phyloP scores from a whole-genome alignment of 1,284 basidiomycete genomes.

The Ustilago nuda region DNA sequence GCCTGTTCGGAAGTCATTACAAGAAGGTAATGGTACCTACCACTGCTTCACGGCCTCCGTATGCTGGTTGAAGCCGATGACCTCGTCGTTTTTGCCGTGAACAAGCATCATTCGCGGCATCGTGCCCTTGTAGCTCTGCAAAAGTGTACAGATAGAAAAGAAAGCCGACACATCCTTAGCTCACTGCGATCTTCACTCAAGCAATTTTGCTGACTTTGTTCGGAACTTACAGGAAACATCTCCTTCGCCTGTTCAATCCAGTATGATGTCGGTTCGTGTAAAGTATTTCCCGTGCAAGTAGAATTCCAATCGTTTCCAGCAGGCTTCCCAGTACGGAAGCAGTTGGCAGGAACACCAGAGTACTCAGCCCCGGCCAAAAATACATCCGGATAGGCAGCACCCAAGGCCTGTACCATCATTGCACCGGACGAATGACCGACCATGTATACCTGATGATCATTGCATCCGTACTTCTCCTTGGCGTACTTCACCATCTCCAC shows the following conservation, averaged over 20 bases:
- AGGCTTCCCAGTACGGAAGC: constrained; percentile 9
- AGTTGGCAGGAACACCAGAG: constrained; percentile 30
- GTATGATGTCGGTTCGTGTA: constrained; percentile 16
- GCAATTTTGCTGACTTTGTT: neutral
- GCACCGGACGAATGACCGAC: constrained; percentile 24
- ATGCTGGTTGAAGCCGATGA: constrained; percentile 31
- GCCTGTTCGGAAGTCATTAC: neutral
- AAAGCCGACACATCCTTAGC: too few relatives aligned
- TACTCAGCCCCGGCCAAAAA: constrained; percentile 20
- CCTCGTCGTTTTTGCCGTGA: constrained; percentile 22
- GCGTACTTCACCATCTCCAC: constrained; percentile 33
- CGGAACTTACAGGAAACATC: constrained; percentile 19
- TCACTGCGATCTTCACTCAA: neutral
- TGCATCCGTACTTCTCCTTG: constrained; percentile 20
- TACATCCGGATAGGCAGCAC: constrained; percentile 16
- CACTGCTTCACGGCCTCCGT: constrained; percentile 30
- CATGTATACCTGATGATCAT: constrained; percentile 11
- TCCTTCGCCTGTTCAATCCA: constrained; percentile 19
- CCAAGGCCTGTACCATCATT: constrained; percentile 20
- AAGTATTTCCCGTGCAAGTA: constrained; percentile 13
- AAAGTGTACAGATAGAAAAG: too few relatives aligned
- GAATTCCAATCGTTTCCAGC: constrained; percentile 21
- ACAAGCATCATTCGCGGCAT: constrained; percentile 25
- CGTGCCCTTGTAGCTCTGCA: constrained; percentile 14
- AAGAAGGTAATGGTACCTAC: neutral